A percentile compares a stretch with the other conserved stretches of the same genome.
phyloP scores from a whole-genome alignment of 176 grass and related monocot species.

The Ensete ventricosum region DNA sequence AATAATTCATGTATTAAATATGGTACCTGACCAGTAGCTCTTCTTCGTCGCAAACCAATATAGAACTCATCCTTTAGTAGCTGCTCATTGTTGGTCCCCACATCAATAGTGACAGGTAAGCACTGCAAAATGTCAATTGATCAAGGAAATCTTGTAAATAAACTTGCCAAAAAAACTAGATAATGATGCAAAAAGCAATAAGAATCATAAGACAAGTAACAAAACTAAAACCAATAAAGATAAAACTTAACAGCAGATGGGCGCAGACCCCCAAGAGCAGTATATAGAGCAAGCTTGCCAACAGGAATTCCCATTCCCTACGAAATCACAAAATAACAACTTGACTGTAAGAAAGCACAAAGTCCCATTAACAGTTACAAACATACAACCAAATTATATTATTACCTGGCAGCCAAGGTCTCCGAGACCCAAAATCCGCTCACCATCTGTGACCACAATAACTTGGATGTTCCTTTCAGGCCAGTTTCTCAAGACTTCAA shows the following conservation, averaged over 20 bases:
- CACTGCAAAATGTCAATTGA: slow-evolving; percentile 29
- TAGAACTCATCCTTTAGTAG: slow-evolving; percentile 90
- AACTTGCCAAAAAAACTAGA: neutral
- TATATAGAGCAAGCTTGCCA: slow-evolving; percentile 91
- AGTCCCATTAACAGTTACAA: neutral
- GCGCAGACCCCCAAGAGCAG: slow-evolving; percentile 86
- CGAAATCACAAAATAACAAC: slow-evolving; percentile 26
- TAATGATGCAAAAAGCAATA: neutral
- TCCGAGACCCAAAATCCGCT: slow-evolving; percentile 90
- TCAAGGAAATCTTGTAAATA: neutral
- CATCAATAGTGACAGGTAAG: slow-evolving; percentile 85
- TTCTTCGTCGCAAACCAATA: slow-evolving; percentile 62
- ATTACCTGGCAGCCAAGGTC: slow-evolving; percentile 94
- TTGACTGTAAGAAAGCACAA: neutral
- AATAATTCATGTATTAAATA: neutral
- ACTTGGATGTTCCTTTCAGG: slow-evolving; percentile 92
- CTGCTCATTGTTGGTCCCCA: slow-evolving; percentile 85
- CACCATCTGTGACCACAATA: slow-evolving; percentile 92
- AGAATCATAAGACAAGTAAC: neutral
- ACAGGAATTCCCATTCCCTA: slow-evolving; percentile 99
- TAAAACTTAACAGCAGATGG: slow-evolving; percentile 83
- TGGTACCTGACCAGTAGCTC: slow-evolving; percentile 67
- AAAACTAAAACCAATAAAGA: neutral
- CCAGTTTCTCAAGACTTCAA: slow-evolving; percentile 92
- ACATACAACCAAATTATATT: neutral